Evolutionary conservation across 805 yeast genomes (phyloP).

Genomic region (Candida ulmi): DNA sequence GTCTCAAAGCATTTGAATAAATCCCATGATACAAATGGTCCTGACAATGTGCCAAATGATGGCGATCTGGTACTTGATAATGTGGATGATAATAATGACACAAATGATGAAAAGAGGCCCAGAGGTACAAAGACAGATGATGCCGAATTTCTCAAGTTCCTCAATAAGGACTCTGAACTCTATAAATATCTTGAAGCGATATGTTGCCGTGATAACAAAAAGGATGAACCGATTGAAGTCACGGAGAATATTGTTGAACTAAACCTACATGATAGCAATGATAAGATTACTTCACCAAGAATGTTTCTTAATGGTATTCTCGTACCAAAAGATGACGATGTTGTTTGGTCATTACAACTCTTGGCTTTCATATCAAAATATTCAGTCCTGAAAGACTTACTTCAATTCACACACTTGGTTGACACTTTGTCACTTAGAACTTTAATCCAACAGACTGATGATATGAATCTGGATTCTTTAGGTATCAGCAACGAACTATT

Average conservation of each 20-base stretch:
- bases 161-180: conserved; percentile 1
- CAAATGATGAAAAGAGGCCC: conserved; percentile 2
- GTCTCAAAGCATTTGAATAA: conserved; percentile 3
- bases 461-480: neutral
- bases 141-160: neutral
- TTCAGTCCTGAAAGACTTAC: conserved; percentile 64
- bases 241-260: conserved; percentile 7
- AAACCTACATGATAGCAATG: conserved; percentile 17
- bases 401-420: conserved; percentile 73
- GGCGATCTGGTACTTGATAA: too few species aligned
- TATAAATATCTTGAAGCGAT: neutral
- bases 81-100: neutral
- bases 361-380: conserved; percentile 92
- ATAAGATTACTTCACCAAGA: conserved; percentile 40
- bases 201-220: neutral
- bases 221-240: neutral
- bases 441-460: conserved; percentile 9
- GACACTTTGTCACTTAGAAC: conserved; percentile 58
- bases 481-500: conserved; percentile 23
- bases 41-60: too few species aligned
- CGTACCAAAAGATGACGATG: conserved; percentile 90
- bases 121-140: conserved; percentile 1
- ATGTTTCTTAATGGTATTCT: conserved; percentile 61
- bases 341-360: conserved; percentile 87
- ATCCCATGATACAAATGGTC: neutral